Base-by-base conservation (phyloP, 768 basidiomycete genomes). In the Serendipita sp. region DNA sequence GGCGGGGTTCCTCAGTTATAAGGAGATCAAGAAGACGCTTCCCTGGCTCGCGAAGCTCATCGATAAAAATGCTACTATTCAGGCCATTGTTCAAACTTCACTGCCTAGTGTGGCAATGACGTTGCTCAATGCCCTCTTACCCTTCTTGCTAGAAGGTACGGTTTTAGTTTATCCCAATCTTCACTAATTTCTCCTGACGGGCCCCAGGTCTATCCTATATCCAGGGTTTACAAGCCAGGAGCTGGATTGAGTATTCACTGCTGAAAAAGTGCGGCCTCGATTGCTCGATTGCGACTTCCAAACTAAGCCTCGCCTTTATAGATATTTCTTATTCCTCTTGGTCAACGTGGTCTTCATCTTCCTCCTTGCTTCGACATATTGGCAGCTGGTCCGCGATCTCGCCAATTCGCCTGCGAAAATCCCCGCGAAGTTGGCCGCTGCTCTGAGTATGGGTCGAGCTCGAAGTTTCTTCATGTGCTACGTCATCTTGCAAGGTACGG, bases 291-390 rank as follows among this genome's bases (percentile, higher is more conserved):
- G n/a, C 33, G 16, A 44, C 30, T 28, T 65, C n/a, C n/a, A 30
- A 3, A 41, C 14, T 60, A 62, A n/a, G 66, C 69, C 31, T 61
- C 48, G 3, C 5, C 24, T 33, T 22, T 45, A 22, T 69, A 96
- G 92, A 79, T 97, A 96, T 71, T 92, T 94, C 69, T 77, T 96
- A 33, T 95, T 96, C 76, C 79, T 97, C 1, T 79, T 96, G 56
- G 75, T 91, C 74, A 91, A 93, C 69, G 91, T 95, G 42, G 86
- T 97, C 42, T 94, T 94, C 72, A 92, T 95, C 65, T 97, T 95
- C 76, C 81, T 95, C 16, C 74, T 95, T 41, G 91, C 92, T 0
- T 88, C 86, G 62, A 94, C 93, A 0, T 93, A 94, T 72, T 90
- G 86, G 83, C 86, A 92, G 60, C 82, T 98, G 11, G 82, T 94